Evolutionary conservation across 805 yeast genomes (phyloP).

Genomic region (Candida morakotiae): DNA sequence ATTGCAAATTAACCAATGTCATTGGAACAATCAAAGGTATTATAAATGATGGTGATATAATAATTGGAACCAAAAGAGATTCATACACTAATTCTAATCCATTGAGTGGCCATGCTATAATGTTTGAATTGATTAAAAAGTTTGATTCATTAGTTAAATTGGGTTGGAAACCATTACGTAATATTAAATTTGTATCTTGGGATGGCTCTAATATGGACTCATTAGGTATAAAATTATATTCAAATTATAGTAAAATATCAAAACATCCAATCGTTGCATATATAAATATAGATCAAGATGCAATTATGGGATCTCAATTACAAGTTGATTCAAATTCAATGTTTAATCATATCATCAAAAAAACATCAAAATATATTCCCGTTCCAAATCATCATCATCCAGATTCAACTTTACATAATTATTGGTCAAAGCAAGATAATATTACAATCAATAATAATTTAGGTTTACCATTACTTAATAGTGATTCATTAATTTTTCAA

Average conservation of each 20-base stretch:
- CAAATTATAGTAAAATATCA: constrained; percentile 12
- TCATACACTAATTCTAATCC: constrained; percentile 34
- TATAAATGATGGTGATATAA: constrained; percentile 34
- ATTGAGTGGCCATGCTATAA: constrained; percentile 34
- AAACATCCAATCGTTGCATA: constrained; percentile 28
- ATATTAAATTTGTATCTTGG: constrained; percentile 38
- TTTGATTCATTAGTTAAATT: constrained; percentile 23
- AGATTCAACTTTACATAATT: constrained; percentile 27
- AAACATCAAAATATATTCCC: constrained; percentile 27
- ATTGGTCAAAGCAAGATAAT: constrained; percentile 34
- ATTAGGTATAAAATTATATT: constrained; percentile 23
- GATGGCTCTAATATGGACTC: constrained; percentile 34
- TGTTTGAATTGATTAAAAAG: constrained; percentile 36
- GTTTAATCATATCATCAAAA: constrained; percentile 27
- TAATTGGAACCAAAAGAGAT: constrained; percentile 39
- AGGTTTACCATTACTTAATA: constrained; percentile 19
- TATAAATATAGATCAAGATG: constrained; percentile 37
- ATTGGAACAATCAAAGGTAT: constrained; percentile 33
- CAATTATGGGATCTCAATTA: constrained; percentile 34
- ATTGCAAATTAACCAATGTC: constrained; percentile 23
- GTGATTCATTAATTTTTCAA: constrained; percentile 30
- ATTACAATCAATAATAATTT: constrained; percentile 26
- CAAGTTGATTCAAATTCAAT: constrained; percentile 31
- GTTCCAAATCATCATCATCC: constrained; percentile 27
- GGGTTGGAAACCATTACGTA: constrained; percentile 43